Base-by-base conservation (phyloP, 805 yeast species). In the Candida saitoana region DNA sequence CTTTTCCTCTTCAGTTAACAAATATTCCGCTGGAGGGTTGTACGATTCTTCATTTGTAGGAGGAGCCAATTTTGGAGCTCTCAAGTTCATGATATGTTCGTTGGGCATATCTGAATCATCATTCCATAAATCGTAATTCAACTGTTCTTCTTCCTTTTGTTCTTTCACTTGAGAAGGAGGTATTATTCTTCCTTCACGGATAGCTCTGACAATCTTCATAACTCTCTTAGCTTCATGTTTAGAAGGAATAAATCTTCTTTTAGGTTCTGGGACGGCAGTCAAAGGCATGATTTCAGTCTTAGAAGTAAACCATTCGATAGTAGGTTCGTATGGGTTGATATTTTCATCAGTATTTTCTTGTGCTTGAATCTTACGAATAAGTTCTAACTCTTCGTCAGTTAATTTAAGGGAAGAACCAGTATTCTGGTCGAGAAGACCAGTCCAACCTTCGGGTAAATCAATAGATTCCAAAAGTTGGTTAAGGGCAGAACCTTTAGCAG, bases 361-460 rank as follows among this genome's bases (percentile, higher is more conserved):
- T 52, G 73, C 76, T 65, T 89, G 96, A 54, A 93, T 80, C 60
- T 87, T 88, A 50, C 82, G 74, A 57, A 93, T 87, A 49, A 93
- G 75, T 51, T 90, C 96, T 56, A 90, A 73, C 65, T 93, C 99
- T 58, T 91, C 97, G 40, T 76, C 75, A 5, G 88, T 79, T 49
- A 93, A 71, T 51, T 93, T 89, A 68, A 93, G 75, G 40, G 87
- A 74, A 7, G 80, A 63, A 47, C 99, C 99, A 5, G 98, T 88
- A 55, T 82, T 76, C 56, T 87, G 84, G 63, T 93, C 98, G 47
- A 91, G 68, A 47, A 93, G 73, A 36, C 99, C 99, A 12, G 99
- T 93, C 98, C 98, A 93, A 18, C 99, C 99, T 65, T 87, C 95
- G 11, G 99, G 99, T 49, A 93, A 72, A 47, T 93, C 99, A 46